Conservation (phyloP, 2,329 filamentous ascomycete species). For the Ascosphaera pollenicola region DNA sequence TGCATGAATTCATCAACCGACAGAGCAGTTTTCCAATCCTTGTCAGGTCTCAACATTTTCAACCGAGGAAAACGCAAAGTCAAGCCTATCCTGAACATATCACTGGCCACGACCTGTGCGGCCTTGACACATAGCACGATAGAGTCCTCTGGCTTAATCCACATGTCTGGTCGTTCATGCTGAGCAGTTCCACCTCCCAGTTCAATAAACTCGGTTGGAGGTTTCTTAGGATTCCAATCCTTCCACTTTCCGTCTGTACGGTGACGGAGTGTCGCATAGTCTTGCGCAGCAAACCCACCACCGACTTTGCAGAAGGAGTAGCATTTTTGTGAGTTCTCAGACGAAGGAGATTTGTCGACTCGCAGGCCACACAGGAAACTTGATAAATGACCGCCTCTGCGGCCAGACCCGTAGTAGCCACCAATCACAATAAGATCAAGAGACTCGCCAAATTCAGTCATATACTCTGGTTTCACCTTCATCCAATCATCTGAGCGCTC, state of each 20-base stretch:
- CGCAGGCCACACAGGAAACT: conserved; percentile 81
- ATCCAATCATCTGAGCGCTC: conserved; percentile 91
- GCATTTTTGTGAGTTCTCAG: conserved; percentile 42
- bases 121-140: conserved; percentile 79
- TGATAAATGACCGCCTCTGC: conserved; percentile 58
- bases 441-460: conserved; percentile 86
- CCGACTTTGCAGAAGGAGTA: conserved; percentile 97
- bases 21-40: conserved; percentile 60
- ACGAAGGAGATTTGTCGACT: conserved; percentile 31
- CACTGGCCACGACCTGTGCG: conserved; percentile 50
- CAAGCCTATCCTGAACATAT: conserved; percentile 52
- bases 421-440: conserved; percentile 79
- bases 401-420: conserved; percentile 78
- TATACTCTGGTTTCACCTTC: conserved; percentile 97
- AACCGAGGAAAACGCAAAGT: conserved; percentile 88
- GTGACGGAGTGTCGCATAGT: conserved; percentile 66
- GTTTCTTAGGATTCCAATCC: conserved; percentile 56
- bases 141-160: conserved; percentile 79
- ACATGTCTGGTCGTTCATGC: conserved; percentile 65
- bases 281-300: conserved; percentile 68
- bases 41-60: conserved; percentile 59
- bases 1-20: conserved; percentile 57
- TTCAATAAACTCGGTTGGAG: conserved; percentile 58
- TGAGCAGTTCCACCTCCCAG: conserved; percentile 58
- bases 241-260: conserved; percentile 81